Conservation (phyloP, 2,329 filamentous ascomycete species). For the Penicillium sclerotiorum region DNA sequence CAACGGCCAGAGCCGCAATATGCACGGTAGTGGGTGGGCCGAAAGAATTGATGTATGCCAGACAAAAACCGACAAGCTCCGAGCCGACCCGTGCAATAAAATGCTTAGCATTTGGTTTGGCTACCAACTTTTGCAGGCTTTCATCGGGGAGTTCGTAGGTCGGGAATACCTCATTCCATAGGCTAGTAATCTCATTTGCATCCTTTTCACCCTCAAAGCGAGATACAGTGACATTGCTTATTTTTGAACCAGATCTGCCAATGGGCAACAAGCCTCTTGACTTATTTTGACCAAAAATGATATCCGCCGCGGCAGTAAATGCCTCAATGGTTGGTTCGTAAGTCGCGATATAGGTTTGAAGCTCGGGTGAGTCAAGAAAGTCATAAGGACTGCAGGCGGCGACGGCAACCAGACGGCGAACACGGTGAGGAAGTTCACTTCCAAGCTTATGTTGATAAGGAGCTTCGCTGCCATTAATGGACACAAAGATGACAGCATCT, state of each 20-base stretch:
- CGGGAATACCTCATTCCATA: conserved; percentile 43
- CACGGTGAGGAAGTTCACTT: conserved; percentile 32
- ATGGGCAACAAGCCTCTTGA: conserved; percentile 43
- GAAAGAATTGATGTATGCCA: conserved; percentile 35
- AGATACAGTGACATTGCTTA: conserved; percentile 14
- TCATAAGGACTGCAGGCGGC: conserved; percentile 50
- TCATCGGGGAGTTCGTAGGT: conserved; percentile 36
- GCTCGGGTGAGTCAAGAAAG: conserved; percentile 39
- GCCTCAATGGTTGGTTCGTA: conserved; percentile 50
- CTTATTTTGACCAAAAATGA: conserved; percentile 40
- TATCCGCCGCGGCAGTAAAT: conserved; percentile 41
- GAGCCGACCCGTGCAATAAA: conserved; percentile 35
- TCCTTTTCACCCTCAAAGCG: conserved; percentile 29
- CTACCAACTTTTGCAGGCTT: conserved; percentile 32
- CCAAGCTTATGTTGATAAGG: conserved; percentile 41
- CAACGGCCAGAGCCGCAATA: conserved; percentile 43
- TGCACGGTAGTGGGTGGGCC: conserved; percentile 29
- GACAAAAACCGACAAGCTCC: conserved; percentile 40
- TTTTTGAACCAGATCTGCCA: conserved; percentile 17
- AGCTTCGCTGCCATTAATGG: conserved; percentile 43
- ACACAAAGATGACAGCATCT: conserved; percentile 44
- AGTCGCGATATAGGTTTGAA: conserved; percentile 47
- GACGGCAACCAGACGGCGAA: conserved; percentile 39
- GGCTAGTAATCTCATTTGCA: conserved; percentile 29
- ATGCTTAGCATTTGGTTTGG: conserved; percentile 32